Evolutionary conservation across 2,329 filamentous ascomycete genomes (phyloP), one percentile per base, ranked within the genome.

Genomic region (Talaromyces sp.): DNA sequence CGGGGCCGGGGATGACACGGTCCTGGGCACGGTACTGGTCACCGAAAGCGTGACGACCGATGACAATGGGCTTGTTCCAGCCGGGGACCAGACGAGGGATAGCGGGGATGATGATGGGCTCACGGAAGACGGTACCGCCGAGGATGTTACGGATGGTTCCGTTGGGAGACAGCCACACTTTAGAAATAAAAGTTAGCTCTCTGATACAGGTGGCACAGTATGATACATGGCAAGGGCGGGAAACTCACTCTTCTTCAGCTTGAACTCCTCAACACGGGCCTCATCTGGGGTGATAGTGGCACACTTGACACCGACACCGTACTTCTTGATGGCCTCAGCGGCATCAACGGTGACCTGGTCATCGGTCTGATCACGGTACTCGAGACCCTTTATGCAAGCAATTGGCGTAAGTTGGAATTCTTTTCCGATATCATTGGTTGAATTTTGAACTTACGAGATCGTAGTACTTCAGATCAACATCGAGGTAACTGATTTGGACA

Each of bases 51-150:
- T 99, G 94, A 75, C 94, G 91, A 65, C 94, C 94, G 74, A 99
- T 97, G 75, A 97, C 94, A 78, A 99, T 99, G 74, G 94, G 91
- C 81, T 97, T 92, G 83, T 95, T 92, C 94, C 94, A 99, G 76
- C 93, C 91, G 43, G 91, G 91, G 47, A 99, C 91, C 52, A 99
- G 86, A 68, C 93, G 89, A 54, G 94, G 94, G 61, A 99, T 91
- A 69, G 87, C 85, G 64, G 89, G 89, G 68, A 99, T 97, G 70
- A 99, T 91, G 67, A 99, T 99, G 67, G 94, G 94, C 79, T 97
- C 94, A 76, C 94, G 90, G 88, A 99, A 99, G 69, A 99, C 93
- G 69, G 94, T 99, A 71, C 94, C 94, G 68, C 93, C 93, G 46
- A 86, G 79, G 66, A 81, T 79, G 75, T 87, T 87, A 68, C 84